Evolutionary conservation across 2,329 filamentous ascomycete species (phyloP), one percentile per base, ranked within the genome.

Genomic region (Ophiostoma sp.): DNA sequence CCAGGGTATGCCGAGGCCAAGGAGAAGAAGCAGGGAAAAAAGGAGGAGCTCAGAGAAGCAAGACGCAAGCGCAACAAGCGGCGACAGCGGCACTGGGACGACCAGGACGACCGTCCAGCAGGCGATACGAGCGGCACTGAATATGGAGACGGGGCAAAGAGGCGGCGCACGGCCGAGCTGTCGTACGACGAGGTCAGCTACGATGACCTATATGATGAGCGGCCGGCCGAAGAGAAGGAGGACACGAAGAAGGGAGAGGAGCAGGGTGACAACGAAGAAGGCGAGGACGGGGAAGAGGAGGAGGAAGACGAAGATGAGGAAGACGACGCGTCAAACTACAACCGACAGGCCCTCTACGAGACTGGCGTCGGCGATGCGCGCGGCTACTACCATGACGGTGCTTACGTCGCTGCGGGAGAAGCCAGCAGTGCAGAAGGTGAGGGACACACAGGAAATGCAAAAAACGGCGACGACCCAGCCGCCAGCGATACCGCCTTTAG

Each of bases 311-410:
- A 75, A 23, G 74, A 76, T 27, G 75, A 79, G 67, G 75, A 77
- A n/a, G 27, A 41, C 1, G 35, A 35, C 5, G 70, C 68, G 72
- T 76, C 44, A 31, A 75, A 76, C 27, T 75, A 76, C 33, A 69
- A 77, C 3, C 81, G 84, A 36, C 71, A 77, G 79, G 77, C 76
- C 41, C 81, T 85, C 60, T 87, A 88, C 75, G 76, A 81, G 10
- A 77, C 81, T 70, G 82, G 82, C 6, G 73, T 79, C 27, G 83
- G 84, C 69, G 86, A 90, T 75, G 80, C 83, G 31, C 80, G 85
- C 70, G 90, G 90, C 13, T 89, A 87, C 76, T 95, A 92, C 77
- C 82, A 88, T 20, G 91, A 96, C 74, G 93, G 93, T 67, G 90
- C 92, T 52, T 97, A 93, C 77, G 87, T 90, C 33, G 90, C 89